Conservation (phyloP, 148 eudicot species). For the Cornus florida region DNA sequence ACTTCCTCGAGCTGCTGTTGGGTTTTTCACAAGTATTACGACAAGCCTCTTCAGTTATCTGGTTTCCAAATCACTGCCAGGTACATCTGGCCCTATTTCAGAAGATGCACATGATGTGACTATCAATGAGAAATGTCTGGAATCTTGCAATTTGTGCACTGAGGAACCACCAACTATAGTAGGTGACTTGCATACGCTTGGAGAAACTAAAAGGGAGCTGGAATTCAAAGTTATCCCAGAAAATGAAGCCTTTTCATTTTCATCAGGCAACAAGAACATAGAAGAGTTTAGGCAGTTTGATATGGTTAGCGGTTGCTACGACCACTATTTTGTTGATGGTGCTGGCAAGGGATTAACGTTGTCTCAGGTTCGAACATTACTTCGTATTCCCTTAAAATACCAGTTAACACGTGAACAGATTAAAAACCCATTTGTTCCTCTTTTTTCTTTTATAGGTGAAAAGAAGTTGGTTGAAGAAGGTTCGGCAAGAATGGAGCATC, state of each 20-base stretch:
- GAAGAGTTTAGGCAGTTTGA: constrained; percentile 63
- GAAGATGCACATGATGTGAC: constrained; percentile 21
- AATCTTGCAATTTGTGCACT: constrained; percentile 32
- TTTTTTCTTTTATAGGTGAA: constrained; percentile 46
- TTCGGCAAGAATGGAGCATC: constrained; percentile 93
- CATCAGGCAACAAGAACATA: constrained; percentile 21
- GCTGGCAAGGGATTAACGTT: constrained; percentile 42
- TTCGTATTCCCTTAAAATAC: background rate
- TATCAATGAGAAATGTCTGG: constrained; percentile 32
- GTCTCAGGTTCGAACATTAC: constrained; percentile 47
- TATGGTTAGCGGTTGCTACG: constrained; percentile 66
- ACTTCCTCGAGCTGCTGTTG: constrained; percentile 65
- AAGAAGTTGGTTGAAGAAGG: constrained; percentile 80
- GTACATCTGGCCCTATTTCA: constrained; percentile 27
- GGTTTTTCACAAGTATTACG: constrained; percentile 51
- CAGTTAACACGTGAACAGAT: background rate
- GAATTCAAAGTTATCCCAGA: constrained; percentile 21
- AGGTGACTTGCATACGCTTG: constrained; percentile 28
- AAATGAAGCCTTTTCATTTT: constrained; percentile 14
- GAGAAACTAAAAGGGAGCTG: constrained; percentile 28
- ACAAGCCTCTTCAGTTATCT: constrained; percentile 44
- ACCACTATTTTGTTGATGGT: constrained; percentile 77
- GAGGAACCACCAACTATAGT: constrained; percentile 11
- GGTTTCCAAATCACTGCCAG: constrained; percentile 36
- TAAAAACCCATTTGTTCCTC: constrained; percentile 1